Percentiles rank a stretch among this genome's conserved stretches.
Conservation (phyloP, 1,284 basidiomycete species). For the Veloboletus limbatus region DNA sequence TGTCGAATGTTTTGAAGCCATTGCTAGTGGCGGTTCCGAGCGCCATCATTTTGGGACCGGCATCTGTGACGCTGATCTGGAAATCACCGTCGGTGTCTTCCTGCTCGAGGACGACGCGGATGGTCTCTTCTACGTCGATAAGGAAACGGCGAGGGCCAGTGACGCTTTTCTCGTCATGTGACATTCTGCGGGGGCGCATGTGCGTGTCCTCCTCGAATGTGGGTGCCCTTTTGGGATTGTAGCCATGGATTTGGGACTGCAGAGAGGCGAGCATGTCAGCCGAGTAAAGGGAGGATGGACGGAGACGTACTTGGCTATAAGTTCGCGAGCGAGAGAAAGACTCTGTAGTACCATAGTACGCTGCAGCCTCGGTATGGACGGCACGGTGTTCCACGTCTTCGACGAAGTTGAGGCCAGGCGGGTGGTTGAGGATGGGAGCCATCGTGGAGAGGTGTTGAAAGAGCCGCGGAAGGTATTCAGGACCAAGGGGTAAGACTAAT, state of each 20-base stretch:
- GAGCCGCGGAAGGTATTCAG: conserved; percentile 6
- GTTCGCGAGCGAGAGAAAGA: conserved; percentile 77
- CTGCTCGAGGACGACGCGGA: conserved; percentile 93
- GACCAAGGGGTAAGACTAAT: conserved; percentile 17
- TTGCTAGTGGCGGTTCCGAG: conserved; percentile 97
- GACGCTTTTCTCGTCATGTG: conserved; percentile 80
- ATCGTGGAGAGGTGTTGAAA: conserved; percentile 29
- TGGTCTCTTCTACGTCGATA: conserved; percentile 98
- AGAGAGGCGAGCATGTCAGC: conserved; percentile 14
- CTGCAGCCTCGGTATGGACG: conserved; percentile 68
- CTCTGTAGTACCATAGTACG: conserved; percentile 79
- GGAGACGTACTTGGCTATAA: conserved; percentile 68
- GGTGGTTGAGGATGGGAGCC: conserved; percentile 55
- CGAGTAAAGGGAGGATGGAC: neutral
- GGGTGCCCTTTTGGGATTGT: conserved; percentile 62
- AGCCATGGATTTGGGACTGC: conserved; percentile 62
- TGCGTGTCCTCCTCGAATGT: conserved; percentile 76
- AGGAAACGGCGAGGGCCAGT: conserved; percentile 82
- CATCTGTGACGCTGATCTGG: conserved; percentile 95
- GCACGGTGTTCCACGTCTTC: conserved; percentile 57
- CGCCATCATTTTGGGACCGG: conserved; percentile 94
- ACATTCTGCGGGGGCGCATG: conserved; percentile 70
- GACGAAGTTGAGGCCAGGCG: conserved; percentile 61
- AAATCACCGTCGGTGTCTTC: conserved; percentile 98
- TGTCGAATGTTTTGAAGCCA: conserved; percentile 96